Evolutionary conservation across 2,329 filamentous ascomycete genomes (phyloP).

Genomic region (Orbilia oligospora): DNA sequence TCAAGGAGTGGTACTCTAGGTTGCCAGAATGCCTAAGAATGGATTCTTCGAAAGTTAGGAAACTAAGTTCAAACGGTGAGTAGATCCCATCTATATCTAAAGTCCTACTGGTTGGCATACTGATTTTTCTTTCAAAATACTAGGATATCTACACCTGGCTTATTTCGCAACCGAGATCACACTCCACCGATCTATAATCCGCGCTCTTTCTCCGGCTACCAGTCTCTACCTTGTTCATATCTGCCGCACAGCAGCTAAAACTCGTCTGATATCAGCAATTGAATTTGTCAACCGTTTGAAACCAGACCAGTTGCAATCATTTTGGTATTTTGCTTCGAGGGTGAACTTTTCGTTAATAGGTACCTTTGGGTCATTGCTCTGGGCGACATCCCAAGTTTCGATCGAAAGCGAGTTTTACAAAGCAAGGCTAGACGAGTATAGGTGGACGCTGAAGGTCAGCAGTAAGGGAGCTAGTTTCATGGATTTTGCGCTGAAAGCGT

Average conservation of each 20-base stretch:
- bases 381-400: slow-evolving; percentile 85
- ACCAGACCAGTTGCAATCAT: slow-evolving; percentile 86
- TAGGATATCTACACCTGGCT: slow-evolving; percentile 85
- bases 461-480: slow-evolving; percentile 70
- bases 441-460: slow-evolving; percentile 92
- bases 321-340: slow-evolving; percentile 91
- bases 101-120: neutral
- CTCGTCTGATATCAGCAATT: slow-evolving; percentile 93
- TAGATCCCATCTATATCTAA: slow-evolving; percentile 41
- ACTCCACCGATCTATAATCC: slow-evolving; percentile 89
- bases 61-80: slow-evolving; percentile 71
- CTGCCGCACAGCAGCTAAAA: slow-evolving; percentile 93
- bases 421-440: slow-evolving; percentile 85
- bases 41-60: slow-evolving; percentile 67
- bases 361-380: slow-evolving; percentile 90
- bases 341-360: slow-evolving; percentile 95
- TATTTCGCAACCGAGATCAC: slow-evolving; percentile 97
- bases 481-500: slow-evolving; percentile 80
- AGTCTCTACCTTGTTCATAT: slow-evolving; percentile 85
- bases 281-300: slow-evolving; percentile 95
- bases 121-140: slow-evolving; percentile 7
- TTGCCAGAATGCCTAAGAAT: slow-evolving; percentile 70
- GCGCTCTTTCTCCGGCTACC: slow-evolving; percentile 75
- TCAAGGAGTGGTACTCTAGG: slow-evolving; percentile 71
- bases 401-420: slow-evolving; percentile 94